Evolutionary conservation across 306 rosid species (phyloP), one percentile per base, ranked within the genome.

Genomic region (Arachis stenosperma): DNA sequence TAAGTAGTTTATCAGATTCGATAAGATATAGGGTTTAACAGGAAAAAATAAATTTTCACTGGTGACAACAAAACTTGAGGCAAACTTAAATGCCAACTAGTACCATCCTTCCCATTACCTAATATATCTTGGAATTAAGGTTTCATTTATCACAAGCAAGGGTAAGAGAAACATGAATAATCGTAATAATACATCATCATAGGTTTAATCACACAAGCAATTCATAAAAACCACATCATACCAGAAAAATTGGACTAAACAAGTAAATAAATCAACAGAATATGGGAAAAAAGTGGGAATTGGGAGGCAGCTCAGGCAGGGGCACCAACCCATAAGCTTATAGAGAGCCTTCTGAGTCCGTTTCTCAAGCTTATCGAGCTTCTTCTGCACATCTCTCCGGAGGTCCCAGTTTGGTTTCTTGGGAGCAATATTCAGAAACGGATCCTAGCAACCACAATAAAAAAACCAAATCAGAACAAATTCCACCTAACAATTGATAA

Each of bases 391-490:
- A 43, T 91, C 99, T 84, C 97, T 88, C 15, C 95, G 66, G 14
- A 94, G 82, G 68, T 94, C 99, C 99, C 99, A 94, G 63, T 94
- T 94, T 33, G 99, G 99, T 71, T 94, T 94, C 79, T 94, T 94
- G 9, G 99, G 97, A 76, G 99, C 97, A 78, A 94, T 94, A 74
- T 88, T 94, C 63, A 94, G 89, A 64, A 94, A 91, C 7, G 96
- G 99, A 40, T 94, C 99, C 98, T 90, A 54, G 54, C 2, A 39
- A 7, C 8, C 8, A 2, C 29, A 52, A 52, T 8, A 17, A 7
- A 44, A 44, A 65, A 47, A 3, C n/a, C 3, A 50, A 27, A 51
- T 33, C 7, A 69, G 6, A 3, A 51, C 13, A 7, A 46, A 46
- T 42, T 46, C 57, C 57, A 14, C 57, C 14, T n/a, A 52, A 7